Base-by-base conservation (phyloP, 2,329 filamentous ascomycete genomes). In the Falciphora oryzae region DNA sequence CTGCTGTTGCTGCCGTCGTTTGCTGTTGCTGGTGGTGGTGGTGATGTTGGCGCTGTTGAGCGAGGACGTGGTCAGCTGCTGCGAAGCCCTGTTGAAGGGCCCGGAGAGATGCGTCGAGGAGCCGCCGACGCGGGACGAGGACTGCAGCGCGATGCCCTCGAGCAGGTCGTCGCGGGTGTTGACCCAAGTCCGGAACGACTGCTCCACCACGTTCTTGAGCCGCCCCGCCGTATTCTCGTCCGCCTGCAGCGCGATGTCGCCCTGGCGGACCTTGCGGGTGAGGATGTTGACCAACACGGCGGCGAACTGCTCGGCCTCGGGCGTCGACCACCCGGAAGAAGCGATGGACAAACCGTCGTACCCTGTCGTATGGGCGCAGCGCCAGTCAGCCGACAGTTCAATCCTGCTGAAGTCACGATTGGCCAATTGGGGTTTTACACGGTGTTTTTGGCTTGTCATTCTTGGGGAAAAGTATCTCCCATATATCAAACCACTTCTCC, bases 401-500 rank as follows among this genome's bases (percentile, higher is more conserved):
- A 5, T n/a, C 22, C 35, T 28, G 61, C 4, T 27, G 7, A n/a
- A n/a, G 57, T 18, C 11, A 57, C n/a, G 3, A 59, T 22, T 38
- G 16, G 32, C 2, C 3, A 27, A n/a, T 32, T 16, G 57, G 29
- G 53, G 32, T 65, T 70, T 67, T 65, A 72, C 71, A 69, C 8
- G 71, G 70, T 28, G 68, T 71, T 8, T 67, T 64, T 16, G 71
- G 71, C 28, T 64, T 59, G 3, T 56, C 27, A 1, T 63, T 65
- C 2, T 65, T 68, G 0, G 70, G 70, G 35, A 73, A 73, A 2
- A 73, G 64, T 10, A 72, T 67, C 3, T 65, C 65, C 71, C 71
- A 73, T 27, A 73, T 73, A 63, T 72, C 71, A 61, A 69, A 71
- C 71, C 71, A 73, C 56, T 71, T 71, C 59, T 72, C 71, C 7